Percentiles rank a stretch among this genome's conserved stretches.
Conservation (phyloP, 441 rosid species). For the Populus hybrid region DNA sequence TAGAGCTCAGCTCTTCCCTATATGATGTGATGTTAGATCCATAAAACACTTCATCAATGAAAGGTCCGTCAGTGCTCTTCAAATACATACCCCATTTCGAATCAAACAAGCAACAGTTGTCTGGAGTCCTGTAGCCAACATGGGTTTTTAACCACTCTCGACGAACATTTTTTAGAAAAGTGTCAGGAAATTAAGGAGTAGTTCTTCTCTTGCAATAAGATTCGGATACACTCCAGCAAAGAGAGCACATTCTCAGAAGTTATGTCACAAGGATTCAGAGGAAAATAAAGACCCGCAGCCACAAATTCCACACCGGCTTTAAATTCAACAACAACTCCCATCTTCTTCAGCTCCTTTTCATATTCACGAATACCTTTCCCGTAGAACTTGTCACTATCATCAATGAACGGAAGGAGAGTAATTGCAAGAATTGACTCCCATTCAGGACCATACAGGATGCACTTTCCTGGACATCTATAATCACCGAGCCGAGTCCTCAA, state of each 20-base stretch:
- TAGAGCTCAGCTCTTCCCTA: slow-evolving; percentile 37
- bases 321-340: slow-evolving; percentile 42
- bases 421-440: slow-evolving; percentile 56
- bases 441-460: slow-evolving; percentile 49
- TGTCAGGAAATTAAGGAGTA: neutral
- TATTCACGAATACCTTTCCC: slow-evolving; percentile 40
- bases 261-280: slow-evolving; percentile 24
- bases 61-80: slow-evolving; percentile 60
- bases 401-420: slow-evolving; percentile 54
- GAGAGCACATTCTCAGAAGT: slow-evolving; percentile 34
- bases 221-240: slow-evolving; percentile 43
- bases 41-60: slow-evolving; percentile 60
- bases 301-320: slow-evolving; percentile 52
- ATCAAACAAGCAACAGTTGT: slow-evolving; percentile 42
- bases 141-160: slow-evolving; percentile 53
- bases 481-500: slow-evolving; percentile 52
- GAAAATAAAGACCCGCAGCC: slow-evolving; percentile 34
- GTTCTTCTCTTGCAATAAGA: slow-evolving; percentile 26
- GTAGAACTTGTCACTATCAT: slow-evolving; percentile 43
- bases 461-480: slow-evolving; percentile 44
- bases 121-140: slow-evolving; percentile 48
- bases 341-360: slow-evolving; percentile 38
- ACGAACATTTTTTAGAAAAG: slow-evolving; percentile 25
- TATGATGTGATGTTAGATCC: slow-evolving; percentile 32
- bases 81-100: slow-evolving; percentile 32